These are phyloP conservation scores for Nosema granulosis DNA, from an alignment of 371 early-diverging fungal species.

Conservation along the genomic window DNA sequence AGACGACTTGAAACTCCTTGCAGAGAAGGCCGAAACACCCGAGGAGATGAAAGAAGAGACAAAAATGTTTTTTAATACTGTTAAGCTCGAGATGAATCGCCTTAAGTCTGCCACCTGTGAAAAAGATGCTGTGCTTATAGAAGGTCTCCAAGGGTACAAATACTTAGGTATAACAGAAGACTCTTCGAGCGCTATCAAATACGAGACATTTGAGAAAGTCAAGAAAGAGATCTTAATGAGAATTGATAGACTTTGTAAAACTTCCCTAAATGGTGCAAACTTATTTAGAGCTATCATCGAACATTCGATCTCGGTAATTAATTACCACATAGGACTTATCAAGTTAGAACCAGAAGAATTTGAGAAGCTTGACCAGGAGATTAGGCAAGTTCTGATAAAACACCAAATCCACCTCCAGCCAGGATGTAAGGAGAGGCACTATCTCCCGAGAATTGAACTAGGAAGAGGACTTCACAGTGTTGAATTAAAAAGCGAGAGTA, in stretches of 20 bases:
- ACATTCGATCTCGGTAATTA: slow-evolving; percentile 7
- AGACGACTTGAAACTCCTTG: not conserved
- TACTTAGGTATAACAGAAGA: slow-evolving; percentile 3
- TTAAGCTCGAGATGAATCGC: not conserved
- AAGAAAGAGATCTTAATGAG: slow-evolving; percentile 5
- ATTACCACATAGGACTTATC: not conserved
- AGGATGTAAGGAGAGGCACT: not conserved
- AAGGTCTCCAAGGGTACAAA: not conserved
- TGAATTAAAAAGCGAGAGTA: not conserved
- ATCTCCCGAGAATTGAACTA: not conserved
- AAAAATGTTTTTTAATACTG: not conserved
- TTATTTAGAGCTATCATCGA: not conserved
- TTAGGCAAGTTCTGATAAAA: not conserved
- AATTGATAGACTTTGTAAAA: not conserved
- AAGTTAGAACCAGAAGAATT: slow-evolving; percentile 4
- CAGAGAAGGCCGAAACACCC: not conserved
- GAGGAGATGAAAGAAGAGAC: not conserved
- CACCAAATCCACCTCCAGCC: slow-evolving; percentile 6
- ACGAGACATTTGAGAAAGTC: not conserved
- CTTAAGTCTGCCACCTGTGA: not conserved
- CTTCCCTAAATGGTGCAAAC: not conserved
- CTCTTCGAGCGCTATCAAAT: not conserved
- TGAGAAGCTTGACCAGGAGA: not conserved
- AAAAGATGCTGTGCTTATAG: not conserved
- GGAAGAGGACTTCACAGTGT: slow-evolving; percentile 7